Conservation (phyloP, 139 green algal species). For the Chlorella ohadii region DNA sequence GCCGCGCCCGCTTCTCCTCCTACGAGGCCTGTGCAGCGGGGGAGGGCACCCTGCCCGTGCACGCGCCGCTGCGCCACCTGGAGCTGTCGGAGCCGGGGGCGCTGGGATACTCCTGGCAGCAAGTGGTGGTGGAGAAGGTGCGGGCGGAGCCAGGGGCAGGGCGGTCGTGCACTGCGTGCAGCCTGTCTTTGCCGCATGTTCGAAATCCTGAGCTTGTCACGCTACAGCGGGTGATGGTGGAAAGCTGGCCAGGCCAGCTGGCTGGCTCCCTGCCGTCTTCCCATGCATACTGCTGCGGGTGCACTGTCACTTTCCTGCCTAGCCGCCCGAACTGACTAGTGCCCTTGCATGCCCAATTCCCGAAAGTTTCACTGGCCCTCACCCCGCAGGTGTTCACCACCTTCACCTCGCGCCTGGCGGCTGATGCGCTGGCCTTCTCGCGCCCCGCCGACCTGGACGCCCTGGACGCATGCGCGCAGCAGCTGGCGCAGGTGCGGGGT, state of each 20-base stretch:
- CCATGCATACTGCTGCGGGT: no score
- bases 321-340: no score
- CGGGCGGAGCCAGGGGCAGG: not conserved
- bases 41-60: conserved; percentile 32
- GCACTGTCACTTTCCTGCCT: no score
- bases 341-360: no score
- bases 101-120: conserved; percentile 17
- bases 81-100: conserved; percentile 29
- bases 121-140: not conserved
- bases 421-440: not conserved
- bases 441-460: not conserved
- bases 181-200: no score
- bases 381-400: conserved; percentile 5
- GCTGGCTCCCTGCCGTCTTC: no score
- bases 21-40: conserved; percentile 6
- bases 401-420: not conserved
- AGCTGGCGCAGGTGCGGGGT: conserved; percentile 20
- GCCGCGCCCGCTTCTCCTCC: conserved; percentile 28
- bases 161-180: not conserved
- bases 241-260: no score
- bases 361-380: no score
- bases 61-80: conserved; percentile 40
- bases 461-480: conserved; percentile 19
- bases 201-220: no score
- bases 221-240: no score